Percentiles rank a stretch among this genome's conserved stretches.
Evolutionary conservation across 495 filamentous ascomycete species (phyloP).

Genomic region (Penicillium argentinense): DNA sequence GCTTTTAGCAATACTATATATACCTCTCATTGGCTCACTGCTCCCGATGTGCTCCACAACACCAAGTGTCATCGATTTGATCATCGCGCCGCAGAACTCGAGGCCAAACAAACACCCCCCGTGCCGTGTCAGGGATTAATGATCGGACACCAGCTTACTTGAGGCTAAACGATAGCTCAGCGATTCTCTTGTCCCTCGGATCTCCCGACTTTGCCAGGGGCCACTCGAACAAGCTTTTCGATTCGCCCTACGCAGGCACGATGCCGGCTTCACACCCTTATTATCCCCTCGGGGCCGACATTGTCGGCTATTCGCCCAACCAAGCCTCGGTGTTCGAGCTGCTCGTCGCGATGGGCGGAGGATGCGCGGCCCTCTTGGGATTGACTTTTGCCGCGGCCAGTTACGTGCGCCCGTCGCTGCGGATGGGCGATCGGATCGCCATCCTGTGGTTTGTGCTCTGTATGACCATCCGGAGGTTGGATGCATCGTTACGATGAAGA

Average conservation of each 20-base stretch:
- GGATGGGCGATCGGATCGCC: conserved; percentile 50
- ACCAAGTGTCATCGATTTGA: no score
- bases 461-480: conserved; percentile 30
- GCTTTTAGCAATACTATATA: no score
- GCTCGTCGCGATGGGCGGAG: conserved; percentile 52
- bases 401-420: conserved; percentile 46
- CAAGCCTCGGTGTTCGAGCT: conserved; percentile 52
- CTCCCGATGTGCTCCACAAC: no score
- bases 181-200: no score
- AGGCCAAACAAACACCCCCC: no score
- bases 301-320: conserved; percentile 64
- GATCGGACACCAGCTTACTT: no score
- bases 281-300: conserved; percentile 61
- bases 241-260: not conserved
- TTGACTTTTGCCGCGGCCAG: conserved; percentile 49
- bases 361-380: conserved; percentile 51
- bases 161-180: not conserved
- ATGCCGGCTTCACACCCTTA: conserved; percentile 61
- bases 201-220: no score
- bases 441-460: conserved; percentile 69
- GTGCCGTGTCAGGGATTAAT: no score
- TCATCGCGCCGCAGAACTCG: no score
- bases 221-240: conserved; percentile 8
- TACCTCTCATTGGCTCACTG: no score
- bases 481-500: not conserved